A percentile compares a stretch with the other conserved stretches of the same genome.
Conservation (phyloP, 176 grass and related monocot genomes). For the Eleusine indica region DNA sequence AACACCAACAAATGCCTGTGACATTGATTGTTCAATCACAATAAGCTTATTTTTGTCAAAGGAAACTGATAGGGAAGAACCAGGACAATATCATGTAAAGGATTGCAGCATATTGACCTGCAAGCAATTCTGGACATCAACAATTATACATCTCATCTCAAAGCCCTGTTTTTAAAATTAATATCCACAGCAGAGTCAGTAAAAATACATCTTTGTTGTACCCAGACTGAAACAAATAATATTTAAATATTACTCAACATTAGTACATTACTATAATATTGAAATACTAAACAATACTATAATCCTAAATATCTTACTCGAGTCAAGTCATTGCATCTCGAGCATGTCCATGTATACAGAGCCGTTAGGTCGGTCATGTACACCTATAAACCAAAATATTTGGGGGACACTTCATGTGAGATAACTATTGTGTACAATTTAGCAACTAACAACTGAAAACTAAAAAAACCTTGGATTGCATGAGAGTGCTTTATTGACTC, state of each 20-base stretch:
- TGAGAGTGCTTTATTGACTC: neutral
- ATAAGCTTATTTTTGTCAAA: slow-evolving; percentile 36
- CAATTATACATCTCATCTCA: slow-evolving; percentile 80
- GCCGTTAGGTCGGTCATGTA: slow-evolving; percentile 73
- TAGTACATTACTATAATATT: neutral
- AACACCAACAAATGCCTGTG: slow-evolving; percentile 46
- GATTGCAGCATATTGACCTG: slow-evolving; percentile 57
- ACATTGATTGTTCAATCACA: slow-evolving; percentile 13
- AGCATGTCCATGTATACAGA: slow-evolving; percentile 78
- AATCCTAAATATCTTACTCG: slow-evolving; percentile 49
- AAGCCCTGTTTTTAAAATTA: slow-evolving; percentile 67
- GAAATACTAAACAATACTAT: neutral
- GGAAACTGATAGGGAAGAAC: neutral
- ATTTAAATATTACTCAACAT: neutral
- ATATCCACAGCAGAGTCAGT: slow-evolving; percentile 12
- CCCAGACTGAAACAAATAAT: slow-evolving; percentile 22
- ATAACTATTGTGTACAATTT: neutral
- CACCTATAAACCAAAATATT: slow-evolving; percentile 40
- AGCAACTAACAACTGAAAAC: neutral
- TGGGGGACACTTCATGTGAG: slow-evolving; percentile 2
- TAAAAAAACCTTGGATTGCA: neutral
- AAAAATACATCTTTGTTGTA: neutral
- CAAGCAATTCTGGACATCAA: slow-evolving; percentile 87
- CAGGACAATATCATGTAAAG: neutral
- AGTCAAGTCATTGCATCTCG: slow-evolving; percentile 84